These are phyloP conservation scores for Mortierella sp. DNA, from an alignment of 371 early-diverging fungal genomes.

Conservation along the genomic window DNA sequence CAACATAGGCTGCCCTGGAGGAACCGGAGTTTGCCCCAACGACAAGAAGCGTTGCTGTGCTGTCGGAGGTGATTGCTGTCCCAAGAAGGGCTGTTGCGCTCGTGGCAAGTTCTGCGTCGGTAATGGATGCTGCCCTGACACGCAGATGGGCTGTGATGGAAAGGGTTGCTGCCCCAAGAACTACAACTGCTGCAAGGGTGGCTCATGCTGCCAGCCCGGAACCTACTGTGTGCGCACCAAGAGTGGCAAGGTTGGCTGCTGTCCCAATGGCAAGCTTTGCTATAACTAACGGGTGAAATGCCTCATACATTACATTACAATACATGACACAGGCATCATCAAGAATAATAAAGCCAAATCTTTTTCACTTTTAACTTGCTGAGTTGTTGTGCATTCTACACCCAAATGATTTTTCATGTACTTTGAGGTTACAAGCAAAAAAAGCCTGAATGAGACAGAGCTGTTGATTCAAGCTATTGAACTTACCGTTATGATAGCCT, in stretches of 20 bases:
- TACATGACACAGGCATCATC: no score
- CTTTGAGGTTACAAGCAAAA: no score
- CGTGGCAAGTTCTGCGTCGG: neutral
- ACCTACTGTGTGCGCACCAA: neutral
- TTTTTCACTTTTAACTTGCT: no score
- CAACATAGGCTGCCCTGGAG: neutral
- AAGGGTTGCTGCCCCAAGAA: constrained; percentile 5
- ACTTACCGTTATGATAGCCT: no score
- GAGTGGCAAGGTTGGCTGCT: constrained; percentile 1
- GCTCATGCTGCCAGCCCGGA: constrained; percentile 2
- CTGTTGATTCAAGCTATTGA: no score
- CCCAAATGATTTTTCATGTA: no score
- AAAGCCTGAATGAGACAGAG: no score
- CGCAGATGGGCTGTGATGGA: neutral
- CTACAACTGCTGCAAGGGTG: constrained; percentile 6
- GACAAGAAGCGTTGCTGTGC: constrained; percentile 5
- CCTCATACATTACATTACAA: no score
- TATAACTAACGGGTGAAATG: neutral
- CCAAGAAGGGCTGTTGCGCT: neutral
- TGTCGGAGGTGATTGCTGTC: constrained; percentile 1
- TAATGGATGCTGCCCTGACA: constrained; percentile 1
- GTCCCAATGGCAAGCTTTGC: constrained; percentile 6
- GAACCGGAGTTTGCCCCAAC: neutral
- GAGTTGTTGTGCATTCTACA: no score
- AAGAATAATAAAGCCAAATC: no score